Evolutionary conservation across 176 grass and related monocot species (phyloP), one percentile per base, ranked within the genome.

Genomic region (Echinochloa phyllopogon): DNA sequence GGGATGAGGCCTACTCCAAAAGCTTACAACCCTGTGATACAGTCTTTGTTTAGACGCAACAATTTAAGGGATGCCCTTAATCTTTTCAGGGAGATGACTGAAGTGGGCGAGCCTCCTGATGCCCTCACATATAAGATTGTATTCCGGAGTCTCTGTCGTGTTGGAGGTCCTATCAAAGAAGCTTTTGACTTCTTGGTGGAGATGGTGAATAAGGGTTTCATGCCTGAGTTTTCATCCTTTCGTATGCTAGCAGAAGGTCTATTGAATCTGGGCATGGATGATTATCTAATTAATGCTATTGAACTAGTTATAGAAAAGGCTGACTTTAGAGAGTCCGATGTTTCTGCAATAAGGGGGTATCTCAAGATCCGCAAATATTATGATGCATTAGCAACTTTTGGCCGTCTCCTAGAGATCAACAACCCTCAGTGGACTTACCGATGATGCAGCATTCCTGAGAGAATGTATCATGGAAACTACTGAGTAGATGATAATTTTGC

Each of bases 131-230:
- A 93, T 86, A 91, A 98, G 53, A 92, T 98, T 86, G 85, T 94
- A n/a, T 83, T 98, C 23, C 86, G 95, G 62, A 83, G 89, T 47
- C 86, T 98, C 17, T 95, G 90, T 86, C 86, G 76, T 56, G 91
- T 93, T 73, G 93, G 95, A 57, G 90, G 95, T 3, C 84, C 88
- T 23, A 94, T 98, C 67, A 92, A 82, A 79, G 92, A 98, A 83
- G 95, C 91, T 82, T 88, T 89, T 77, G 93, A 93, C 78, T 98
- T 98, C 87, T 40, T 98, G 83, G 83, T 90, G 72, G 93, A 95
- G 85, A 95, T 95, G 89, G 86, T 83, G 49, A 83, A 92, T 65
- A 88, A 93, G 27, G 93, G 85, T 47, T 95, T 85, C 75, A 76
- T 98, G 52, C 95, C 93, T n/a, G 89, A 95, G 43, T 92, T 89